Percentiles rank a stretch among this genome's conserved stretches.
These are phyloP conservation scores for Arthroderma sp. DNA, from an alignment of 2,329 filamentous ascomycete genomes.

Conservation along the genomic window DNA sequence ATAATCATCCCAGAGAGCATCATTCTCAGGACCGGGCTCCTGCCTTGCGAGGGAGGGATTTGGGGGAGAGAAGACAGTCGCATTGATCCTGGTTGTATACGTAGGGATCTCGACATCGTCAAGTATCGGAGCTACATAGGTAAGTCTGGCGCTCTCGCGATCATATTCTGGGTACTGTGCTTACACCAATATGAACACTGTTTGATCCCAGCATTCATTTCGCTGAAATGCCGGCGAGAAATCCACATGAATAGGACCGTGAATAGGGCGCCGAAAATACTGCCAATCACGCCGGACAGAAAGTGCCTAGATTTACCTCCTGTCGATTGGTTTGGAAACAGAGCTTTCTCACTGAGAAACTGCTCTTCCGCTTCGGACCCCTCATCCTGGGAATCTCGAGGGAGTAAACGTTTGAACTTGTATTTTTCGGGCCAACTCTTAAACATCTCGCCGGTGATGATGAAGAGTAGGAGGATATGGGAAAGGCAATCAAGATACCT, in stretches of 20 bases:
- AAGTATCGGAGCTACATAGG: conserved; percentile 8
- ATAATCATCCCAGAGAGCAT: conserved; percentile 20
- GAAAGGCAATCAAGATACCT: too few species aligned
- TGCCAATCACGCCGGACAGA: background rate
- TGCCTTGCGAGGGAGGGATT: conserved; percentile 16
- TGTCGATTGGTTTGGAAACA: background rate
- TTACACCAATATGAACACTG: conserved; percentile 6
- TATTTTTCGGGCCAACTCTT: too few species aligned
- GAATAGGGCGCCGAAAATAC: background rate
- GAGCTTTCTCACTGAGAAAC: background rate
- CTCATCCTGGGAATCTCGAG: background rate
- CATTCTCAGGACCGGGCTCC: conserved; percentile 18
- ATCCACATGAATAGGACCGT: background rate
- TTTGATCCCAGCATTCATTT: conserved; percentile 3
- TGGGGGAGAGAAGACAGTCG: conserved; percentile 15
- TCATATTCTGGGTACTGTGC: background rate
- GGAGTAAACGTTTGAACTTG: too few species aligned
- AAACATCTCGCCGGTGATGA: too few species aligned
- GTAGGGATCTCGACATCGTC: conserved; percentile 8
- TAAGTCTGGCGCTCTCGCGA: background rate
- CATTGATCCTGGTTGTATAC: conserved; percentile 12
- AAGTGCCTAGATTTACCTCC: background rate
- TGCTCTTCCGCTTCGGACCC: background rate
- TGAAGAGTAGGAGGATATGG: too few species aligned
- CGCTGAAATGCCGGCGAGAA: background rate